Conservation (phyloP, 1,139 yeast genomes). For the Casaregolazyma lundiana region DNA sequence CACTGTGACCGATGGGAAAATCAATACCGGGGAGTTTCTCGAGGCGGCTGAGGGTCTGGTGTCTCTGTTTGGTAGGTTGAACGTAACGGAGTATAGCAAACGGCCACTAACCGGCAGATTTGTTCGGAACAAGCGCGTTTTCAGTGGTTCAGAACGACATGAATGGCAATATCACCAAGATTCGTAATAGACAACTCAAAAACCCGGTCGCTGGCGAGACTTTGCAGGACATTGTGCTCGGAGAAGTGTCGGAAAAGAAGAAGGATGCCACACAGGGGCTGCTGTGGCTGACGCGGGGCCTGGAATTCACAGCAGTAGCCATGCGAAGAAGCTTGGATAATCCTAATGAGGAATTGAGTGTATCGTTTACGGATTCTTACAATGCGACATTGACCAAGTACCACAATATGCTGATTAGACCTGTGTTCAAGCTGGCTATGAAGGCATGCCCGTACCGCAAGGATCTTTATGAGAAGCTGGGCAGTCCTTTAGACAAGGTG, state of each 20-base stretch:
- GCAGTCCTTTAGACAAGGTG: conserved; percentile 54
- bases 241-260: conserved; percentile 57
- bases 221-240: conserved; percentile 69
- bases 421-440: conserved; percentile 90
- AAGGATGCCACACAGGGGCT: conserved; percentile 90
- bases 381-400: conserved; percentile 70
- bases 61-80: conserved; percentile 59
- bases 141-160: conserved; percentile 81
- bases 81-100: neutral
- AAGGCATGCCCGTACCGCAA: conserved; percentile 91
- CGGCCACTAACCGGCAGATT: conserved; percentile 31
- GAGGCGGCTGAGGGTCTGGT: conserved; percentile 84
- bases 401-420: conserved; percentile 78
- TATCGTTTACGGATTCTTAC: conserved; percentile 80
- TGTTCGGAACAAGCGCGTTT: conserved; percentile 82
- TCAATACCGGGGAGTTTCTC: conserved; percentile 69
- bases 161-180: conserved; percentile 79
- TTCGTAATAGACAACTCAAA: conserved; percentile 59
- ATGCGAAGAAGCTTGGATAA: conserved; percentile 69
- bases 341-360: conserved; percentile 61
- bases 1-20: conserved; percentile 51
- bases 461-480: conserved; percentile 78
- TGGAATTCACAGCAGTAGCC: conserved; percentile 84
- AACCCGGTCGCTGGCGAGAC: conserved; percentile 62
- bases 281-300: conserved; percentile 77